Base-by-base conservation (phyloP, 2,329 filamentous ascomycete species). In the Uncinocarpus reesii region DNA sequence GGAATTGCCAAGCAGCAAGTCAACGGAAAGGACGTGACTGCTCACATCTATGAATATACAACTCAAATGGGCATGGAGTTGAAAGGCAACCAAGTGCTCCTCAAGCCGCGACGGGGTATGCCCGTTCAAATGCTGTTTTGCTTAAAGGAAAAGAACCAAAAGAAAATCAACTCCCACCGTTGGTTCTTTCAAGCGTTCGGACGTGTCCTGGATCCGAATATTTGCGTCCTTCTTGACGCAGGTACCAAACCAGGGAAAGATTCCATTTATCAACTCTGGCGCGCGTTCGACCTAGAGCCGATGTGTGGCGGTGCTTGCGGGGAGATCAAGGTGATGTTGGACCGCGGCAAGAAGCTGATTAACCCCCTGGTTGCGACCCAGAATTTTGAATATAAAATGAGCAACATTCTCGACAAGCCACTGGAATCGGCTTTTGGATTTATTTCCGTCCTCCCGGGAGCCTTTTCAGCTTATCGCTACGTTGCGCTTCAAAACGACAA, bases 381-480 rank as follows among this genome's bases (percentile, higher is more conserved):
- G 61, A 98, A 98, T 63, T 98, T 98, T 59, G 92, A 98, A 71
- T 98, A 98, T 77, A 98, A 98, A 76, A 95, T 98, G 84, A 95
- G 87, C 66, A 98, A 98, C 62, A 98, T 98, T 62, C 77, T 98
- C 37, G 92, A 98, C 66, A 98, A 98, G 71, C 92, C 92, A 1
- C 73, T 98, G 34, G 92, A 98, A 65, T 96, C 90, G 3, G 86
- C 90, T 0, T 98, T 98, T 65, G 92, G 92, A 40, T 98, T 96
- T 70, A 96, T 98, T 63, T 87, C 86, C 37, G 92, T 98, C 60
- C 74, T 98, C 62, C 92, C 92, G 0, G 92, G 92, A 72, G 92
- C 92, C 50, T 95, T 98, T 68, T 96, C 90, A n/a, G 92, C 92
- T 16, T 98, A 98, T 66, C 84, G 92, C 32, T 98, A 86, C 64